Evolutionary conservation across 768 basidiomycete genomes (phyloP).

Genomic region (Lactarius evosmus): DNA sequence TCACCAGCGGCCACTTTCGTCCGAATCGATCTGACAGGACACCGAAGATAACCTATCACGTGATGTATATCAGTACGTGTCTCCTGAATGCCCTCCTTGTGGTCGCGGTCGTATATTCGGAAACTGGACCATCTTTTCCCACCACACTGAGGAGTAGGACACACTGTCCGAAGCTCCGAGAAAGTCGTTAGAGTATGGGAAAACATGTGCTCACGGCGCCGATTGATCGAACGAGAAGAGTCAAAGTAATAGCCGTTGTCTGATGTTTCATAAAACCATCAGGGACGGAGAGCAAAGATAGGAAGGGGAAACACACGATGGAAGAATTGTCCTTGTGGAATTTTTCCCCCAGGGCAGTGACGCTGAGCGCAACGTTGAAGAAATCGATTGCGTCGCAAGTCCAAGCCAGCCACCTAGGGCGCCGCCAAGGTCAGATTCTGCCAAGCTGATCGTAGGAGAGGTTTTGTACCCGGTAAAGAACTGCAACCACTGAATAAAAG

Average conservation of each 20-base stretch:
- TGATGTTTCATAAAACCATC: constrained; percentile 24
- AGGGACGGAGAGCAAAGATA: constrained; percentile 4
- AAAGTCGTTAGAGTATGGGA: no score
- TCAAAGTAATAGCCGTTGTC: constrained; percentile 86
- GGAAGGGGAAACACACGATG: constrained; percentile 40
- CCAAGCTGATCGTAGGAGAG: background rate
- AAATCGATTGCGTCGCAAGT: constrained; percentile 85
- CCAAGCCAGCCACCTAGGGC: constrained; percentile 75
- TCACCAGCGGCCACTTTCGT: constrained; percentile 88
- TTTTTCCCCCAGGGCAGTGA: constrained; percentile 45
- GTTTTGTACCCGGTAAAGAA: constrained; percentile 51
- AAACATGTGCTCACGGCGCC: constrained; percentile 51
- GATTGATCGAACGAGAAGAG: constrained; percentile 83
- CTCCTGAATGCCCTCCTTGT: background rate
- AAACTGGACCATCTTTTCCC: background rate
- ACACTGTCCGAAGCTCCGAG: background rate
- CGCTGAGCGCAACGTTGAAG: constrained; percentile 68
- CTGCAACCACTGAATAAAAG: constrained; percentile 49
- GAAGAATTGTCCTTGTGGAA: constrained; percentile 41
- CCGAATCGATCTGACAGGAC: constrained; percentile 86
- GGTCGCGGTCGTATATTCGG: background rate
- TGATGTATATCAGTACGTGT: background rate
- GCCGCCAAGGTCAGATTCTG: background rate
- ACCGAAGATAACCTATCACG: constrained; percentile 62
- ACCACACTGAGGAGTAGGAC: background rate